Evolutionary conservation across 75 land plant genomes (phyloP).

Genomic region (Sequoiadendron giganteum): DNA sequence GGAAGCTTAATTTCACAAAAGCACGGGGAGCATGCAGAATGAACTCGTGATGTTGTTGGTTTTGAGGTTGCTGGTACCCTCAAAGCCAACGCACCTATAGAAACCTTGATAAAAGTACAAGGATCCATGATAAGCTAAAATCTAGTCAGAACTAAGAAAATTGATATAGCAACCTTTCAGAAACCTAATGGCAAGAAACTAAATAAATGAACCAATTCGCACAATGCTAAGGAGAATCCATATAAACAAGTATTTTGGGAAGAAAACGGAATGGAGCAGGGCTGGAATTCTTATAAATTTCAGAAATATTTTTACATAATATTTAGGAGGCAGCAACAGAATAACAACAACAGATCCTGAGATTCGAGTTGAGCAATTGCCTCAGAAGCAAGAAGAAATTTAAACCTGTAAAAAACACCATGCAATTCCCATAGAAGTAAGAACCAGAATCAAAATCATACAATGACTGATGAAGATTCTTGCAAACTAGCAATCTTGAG

Average conservation of each 20-base stretch:
- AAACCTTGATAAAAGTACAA: conserved; percentile 71
- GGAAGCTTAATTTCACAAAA: conserved; percentile 62
- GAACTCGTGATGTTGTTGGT: conserved; percentile 25
- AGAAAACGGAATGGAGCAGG: not conserved
- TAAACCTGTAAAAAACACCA: not conserved
- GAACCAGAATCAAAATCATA: not conserved
- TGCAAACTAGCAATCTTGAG: not conserved
- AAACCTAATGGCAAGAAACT: not conserved
- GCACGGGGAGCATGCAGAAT: conserved; percentile 60
- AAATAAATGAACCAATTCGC: not conserved
- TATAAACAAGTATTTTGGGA: not conserved
- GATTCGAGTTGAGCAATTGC: not conserved
- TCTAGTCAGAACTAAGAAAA: not conserved
- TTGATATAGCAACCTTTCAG: not conserved
- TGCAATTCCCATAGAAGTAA: not conserved
- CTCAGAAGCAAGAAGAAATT: conserved; percentile 8
- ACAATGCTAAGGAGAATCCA: not conserved
- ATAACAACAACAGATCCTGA: not conserved
- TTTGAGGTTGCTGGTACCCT: conserved; percentile 47
- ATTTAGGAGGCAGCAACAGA: not conserved
- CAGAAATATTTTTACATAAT: not conserved
- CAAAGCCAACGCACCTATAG: conserved; percentile 59
- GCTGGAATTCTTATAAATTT: not conserved
- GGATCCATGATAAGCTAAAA: conserved; percentile 56
- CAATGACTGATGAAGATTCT: not conserved